These are phyloP conservation scores for Mycena venus DNA, from an alignment of 768 basidiomycete genomes.

Conservation along the genomic window DNA sequence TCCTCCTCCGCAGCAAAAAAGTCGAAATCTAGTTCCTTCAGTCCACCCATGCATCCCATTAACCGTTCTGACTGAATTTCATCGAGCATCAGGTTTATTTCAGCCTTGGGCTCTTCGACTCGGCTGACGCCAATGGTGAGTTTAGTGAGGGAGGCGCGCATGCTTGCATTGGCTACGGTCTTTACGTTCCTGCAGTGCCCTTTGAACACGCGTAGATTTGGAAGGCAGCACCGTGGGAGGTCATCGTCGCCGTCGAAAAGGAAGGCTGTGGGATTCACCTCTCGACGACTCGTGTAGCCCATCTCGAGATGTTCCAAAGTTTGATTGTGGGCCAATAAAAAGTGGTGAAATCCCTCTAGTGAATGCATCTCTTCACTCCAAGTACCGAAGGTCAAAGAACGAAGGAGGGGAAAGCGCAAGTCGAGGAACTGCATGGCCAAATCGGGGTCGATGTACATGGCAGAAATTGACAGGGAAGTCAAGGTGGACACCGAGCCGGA, in stretches of 20 bases:
- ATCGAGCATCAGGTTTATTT: slow-evolving; percentile 7
- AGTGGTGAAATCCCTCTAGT: not conserved
- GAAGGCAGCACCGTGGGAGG: not conserved
- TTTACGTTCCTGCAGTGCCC: slow-evolving; percentile 13
- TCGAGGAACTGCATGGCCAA: not conserved
- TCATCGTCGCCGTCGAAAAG: not conserved
- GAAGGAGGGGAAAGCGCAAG: slow-evolving; percentile 11
- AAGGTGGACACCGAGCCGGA: not conserved
- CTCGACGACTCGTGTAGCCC: not conserved
- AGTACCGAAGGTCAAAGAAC: not conserved
- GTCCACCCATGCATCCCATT: not conserved
- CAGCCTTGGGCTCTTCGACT: not conserved
- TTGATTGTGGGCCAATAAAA: not conserved
- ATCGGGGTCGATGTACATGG: not conserved
- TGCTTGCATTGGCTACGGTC: not conserved
- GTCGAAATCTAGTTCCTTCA: slow-evolving; percentile 7
- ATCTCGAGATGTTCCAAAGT: not conserved
- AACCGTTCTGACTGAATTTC: not conserved
- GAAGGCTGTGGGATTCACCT: not conserved
- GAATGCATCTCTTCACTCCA: not conserved
- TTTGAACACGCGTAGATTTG: not conserved
- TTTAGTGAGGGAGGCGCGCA: not conserved
- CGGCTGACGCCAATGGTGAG: not conserved
- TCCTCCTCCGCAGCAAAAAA: not conserved
- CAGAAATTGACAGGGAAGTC: slow-evolving; percentile 9